Conservation (phyloP, 495 filamentous ascomycete species). For the Neurospora sp. region DNA sequence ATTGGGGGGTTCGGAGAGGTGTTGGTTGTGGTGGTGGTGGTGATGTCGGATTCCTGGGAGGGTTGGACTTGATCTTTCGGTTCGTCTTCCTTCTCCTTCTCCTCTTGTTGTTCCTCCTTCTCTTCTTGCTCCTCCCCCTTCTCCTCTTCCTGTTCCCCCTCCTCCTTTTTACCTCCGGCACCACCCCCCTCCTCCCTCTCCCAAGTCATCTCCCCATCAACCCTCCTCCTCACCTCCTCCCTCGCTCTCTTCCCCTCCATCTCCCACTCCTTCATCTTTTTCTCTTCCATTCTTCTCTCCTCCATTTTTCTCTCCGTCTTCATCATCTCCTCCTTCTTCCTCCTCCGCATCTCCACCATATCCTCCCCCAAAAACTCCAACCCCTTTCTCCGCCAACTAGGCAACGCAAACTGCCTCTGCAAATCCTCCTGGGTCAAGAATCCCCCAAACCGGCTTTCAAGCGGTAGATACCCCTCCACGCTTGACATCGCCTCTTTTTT, state of each 20-base stretch:
- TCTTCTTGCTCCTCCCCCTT: background rate
- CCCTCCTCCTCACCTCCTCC: background rate
- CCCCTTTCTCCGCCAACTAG: background rate
- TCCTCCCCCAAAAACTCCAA: background rate
- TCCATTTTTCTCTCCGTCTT: background rate
- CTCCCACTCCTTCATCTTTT: background rate
- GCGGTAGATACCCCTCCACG: background rate
- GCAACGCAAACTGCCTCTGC: background rate
- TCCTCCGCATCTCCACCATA: background rate
- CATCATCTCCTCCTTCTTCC: background rate
- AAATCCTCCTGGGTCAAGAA: background rate
- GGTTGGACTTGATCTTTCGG: background rate
- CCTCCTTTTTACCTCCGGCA: too few species aligned
- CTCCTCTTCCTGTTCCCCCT: too few species aligned
- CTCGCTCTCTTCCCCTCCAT: background rate
- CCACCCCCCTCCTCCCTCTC: too few species aligned
- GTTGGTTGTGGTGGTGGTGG: background rate
- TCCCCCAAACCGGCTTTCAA: background rate
- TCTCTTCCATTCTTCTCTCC: background rate
- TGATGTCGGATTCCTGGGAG: background rate
- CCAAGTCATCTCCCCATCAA: too few species aligned
- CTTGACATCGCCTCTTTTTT: background rate
- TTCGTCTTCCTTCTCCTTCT: background rate
- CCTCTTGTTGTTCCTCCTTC: too few species aligned
- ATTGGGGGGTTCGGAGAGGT: background rate